Evolutionary conservation across 2,329 filamentous ascomycete genomes (phyloP).

Genomic region (Trichoderma breve): DNA sequence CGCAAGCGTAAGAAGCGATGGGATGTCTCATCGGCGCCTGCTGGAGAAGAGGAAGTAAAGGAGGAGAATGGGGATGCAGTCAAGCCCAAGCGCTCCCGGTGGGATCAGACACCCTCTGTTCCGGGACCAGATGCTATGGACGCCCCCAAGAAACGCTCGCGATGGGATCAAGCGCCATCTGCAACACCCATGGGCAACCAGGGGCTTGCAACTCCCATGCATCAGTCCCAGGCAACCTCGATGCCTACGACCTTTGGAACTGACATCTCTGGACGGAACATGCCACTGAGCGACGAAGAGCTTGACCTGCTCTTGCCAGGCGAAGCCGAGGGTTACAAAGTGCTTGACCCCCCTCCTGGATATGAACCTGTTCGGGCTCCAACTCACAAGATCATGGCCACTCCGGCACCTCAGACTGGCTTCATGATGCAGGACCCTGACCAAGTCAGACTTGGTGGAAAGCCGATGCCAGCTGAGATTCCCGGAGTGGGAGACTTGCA

Average conservation of each 20-base stretch:
- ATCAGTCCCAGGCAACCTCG: constrained; percentile 60
- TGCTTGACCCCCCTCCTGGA: constrained; percentile 84
- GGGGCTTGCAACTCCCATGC: constrained; percentile 76
- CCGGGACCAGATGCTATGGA: constrained; percentile 54
- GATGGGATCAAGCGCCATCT: constrained; percentile 88
- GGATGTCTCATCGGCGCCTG: constrained; percentile 69
- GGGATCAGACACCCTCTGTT: constrained; percentile 76
- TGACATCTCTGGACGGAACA: constrained; percentile 76
- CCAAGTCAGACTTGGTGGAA: constrained; percentile 76
- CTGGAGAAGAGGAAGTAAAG: constrained; percentile 52
- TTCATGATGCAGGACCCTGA: constrained; percentile 99
- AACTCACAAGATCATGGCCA: constrained; percentile 70
- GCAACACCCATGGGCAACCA: constrained; percentile 72
- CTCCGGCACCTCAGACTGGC: constrained; percentile 72
- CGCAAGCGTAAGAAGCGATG: constrained; percentile 93
- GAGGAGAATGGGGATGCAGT: constrained; percentile 50
- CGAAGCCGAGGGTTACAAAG: constrained; percentile 87
- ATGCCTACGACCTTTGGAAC: constrained; percentile 69
- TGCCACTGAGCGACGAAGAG: constrained; percentile 86
- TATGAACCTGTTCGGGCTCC: constrained; percentile 82
- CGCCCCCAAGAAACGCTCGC: constrained; percentile 70
- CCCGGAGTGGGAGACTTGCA: constrained; percentile 93
- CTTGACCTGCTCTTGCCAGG: constrained; percentile 86
- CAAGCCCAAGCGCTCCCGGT: constrained; percentile 76
- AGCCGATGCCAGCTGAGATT: constrained; percentile 91